Evolutionary conservation across 176 grass and related monocot species (phyloP).

Genomic region (Tillandsia leiboldiana): DNA sequence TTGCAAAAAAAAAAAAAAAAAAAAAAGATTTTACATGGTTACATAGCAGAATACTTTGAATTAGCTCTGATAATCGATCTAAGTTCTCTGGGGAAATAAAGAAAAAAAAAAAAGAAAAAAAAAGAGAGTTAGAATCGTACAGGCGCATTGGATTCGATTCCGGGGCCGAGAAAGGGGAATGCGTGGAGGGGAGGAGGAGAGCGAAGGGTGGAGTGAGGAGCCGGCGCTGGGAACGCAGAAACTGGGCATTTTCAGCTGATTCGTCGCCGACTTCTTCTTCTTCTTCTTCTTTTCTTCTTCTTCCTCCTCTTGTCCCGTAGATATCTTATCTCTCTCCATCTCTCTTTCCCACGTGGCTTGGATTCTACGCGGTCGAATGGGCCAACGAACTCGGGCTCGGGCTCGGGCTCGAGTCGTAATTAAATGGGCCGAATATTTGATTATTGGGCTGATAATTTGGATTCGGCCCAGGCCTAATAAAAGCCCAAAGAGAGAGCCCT

Average conservation of each 20-base stretch:
- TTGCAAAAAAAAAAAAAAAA: background rate
- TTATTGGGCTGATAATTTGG: no score
- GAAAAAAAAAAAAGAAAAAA: background rate
- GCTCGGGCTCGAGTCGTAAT: no score
- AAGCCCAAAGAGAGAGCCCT: no score
- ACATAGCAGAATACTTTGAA: background rate
- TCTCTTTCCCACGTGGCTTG: background rate
- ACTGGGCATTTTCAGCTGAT: slow-evolving; percentile 4
- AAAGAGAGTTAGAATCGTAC: background rate
- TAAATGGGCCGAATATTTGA: no score
- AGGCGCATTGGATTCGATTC: slow-evolving; percentile 9
- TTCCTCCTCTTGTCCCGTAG: background rate
- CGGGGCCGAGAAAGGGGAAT: background rate
- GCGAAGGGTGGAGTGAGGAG: background rate
- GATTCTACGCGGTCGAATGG: no score
- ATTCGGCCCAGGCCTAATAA: no score
- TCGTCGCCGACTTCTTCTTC: background rate
- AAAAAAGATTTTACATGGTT: background rate
- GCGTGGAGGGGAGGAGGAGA: background rate
- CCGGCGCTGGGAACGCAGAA: slow-evolving; percentile 5
- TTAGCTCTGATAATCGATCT: background rate
- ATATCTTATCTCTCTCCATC: background rate
- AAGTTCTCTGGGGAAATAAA: background rate
- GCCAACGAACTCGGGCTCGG: no score
- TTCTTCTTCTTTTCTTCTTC: background rate